Evolutionary conservation across 176 grass and related monocot species (phyloP), one percentile per base, ranked within the genome.

Genomic region (Zoysia pacifica): DNA sequence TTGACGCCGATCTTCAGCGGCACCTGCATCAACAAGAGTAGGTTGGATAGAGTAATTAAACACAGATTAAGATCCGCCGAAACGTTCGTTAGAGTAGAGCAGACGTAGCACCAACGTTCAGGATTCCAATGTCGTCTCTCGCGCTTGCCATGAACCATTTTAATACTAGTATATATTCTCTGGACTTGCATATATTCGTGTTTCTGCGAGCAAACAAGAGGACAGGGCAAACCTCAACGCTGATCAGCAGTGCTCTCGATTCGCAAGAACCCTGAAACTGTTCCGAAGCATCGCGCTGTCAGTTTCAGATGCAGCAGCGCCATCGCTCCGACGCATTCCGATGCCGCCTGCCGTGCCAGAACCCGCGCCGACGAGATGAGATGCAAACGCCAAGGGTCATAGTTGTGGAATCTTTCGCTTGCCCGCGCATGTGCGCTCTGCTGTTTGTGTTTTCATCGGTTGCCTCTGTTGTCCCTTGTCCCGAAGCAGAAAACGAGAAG

Each of bases 51-150:
- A 49, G 61, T 51, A 28, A 65, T 16, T 65, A 50, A 65, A 3
- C 35, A 41, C 75, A 40, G 35, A 11, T 58, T 43, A 64, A 48
- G 74, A 77, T 38, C 74, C 74, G 64, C 75, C 75, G 46, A 78
- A 78, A 64, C 18, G 74, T 48, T 64, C 13, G 61, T 52, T 65
- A 14, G 60, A 28, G 28, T 28, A 28, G 28, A 28, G 28, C 28
- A 28, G 28, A 28, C 28, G 28, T 28, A 28, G 28, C 28, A 28
- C 28, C 28, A 28, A 28, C 28, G 28, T 28, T 28, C n/a, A 75
- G 10, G n/a, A 47, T 12, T 10, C 51, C 11, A 5, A 45, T 36
- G 59, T 28, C 19, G 58, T 61, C 56, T 13, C 28, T 28, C 28
- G 28, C 35, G 48, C 13, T 6, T 44, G 72, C 28, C 28, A 0